phyloP scores from a whole-genome alignment of 2,329 filamentous ascomycete genomes.

The Diplodia scrobiculata region DNA sequence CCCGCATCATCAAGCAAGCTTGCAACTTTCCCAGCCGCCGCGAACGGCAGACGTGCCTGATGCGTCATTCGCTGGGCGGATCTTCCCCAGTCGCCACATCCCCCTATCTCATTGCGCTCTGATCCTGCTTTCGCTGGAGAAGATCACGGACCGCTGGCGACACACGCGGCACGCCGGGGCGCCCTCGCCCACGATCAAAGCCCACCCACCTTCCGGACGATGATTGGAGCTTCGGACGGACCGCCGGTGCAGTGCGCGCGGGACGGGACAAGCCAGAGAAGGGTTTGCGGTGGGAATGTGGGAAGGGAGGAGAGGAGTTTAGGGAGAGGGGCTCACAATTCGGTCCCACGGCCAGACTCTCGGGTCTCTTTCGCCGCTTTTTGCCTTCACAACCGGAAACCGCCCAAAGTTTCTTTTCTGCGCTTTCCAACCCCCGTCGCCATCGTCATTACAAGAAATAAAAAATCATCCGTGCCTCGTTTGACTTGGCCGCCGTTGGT shows the following conservation, averaged over 20 bases:
- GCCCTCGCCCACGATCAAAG: background rate
- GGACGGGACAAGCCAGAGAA: background rate
- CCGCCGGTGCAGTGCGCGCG: background rate
- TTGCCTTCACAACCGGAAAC: background rate
- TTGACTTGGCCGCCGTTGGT: background rate
- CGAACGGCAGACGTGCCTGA: background rate
- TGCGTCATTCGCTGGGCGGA: background rate
- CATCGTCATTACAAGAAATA: background rate
- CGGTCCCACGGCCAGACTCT: constrained; percentile 15
- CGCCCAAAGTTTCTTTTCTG: constrained; percentile 8
- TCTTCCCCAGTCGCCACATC: background rate
- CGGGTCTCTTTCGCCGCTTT: background rate
- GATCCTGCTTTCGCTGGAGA: background rate
- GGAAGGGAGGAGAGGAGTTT: background rate
- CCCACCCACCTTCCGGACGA: background rate
- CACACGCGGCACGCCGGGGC: background rate
- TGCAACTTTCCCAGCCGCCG: background rate
- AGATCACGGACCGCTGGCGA: background rate
- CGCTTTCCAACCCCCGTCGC: background rate
- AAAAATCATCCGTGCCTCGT: constrained; percentile 12
- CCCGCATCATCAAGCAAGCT: background rate
- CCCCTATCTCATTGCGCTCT: background rate
- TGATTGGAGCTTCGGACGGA: background rate
- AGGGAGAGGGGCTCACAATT: background rate
- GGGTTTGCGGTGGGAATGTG: background rate